Conservation (phyloP, 352 stramenopile species). For the Phytophthora cryptogea region DNA sequence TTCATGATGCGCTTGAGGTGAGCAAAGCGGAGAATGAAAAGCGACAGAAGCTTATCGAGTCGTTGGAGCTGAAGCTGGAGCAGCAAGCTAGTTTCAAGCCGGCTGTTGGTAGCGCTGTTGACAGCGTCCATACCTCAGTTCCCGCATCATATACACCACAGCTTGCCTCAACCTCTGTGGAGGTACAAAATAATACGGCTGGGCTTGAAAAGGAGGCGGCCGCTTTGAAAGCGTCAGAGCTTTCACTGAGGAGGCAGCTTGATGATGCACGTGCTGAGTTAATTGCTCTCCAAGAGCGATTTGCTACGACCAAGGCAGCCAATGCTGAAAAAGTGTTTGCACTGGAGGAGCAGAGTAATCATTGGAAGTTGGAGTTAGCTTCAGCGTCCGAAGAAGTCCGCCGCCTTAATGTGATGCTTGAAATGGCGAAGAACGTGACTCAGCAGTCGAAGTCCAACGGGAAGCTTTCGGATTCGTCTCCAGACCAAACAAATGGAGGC, state of each 20-base stretch:
- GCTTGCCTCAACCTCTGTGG: background rate
- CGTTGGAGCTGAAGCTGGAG: slow-evolving; percentile 33
- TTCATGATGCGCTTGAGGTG: slow-evolving; percentile 20
- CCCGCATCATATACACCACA: background rate
- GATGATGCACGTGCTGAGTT: slow-evolving; percentile 26
- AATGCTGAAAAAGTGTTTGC: slow-evolving; percentile 49
- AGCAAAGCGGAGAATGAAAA: slow-evolving; percentile 35
- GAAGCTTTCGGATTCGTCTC: background rate
- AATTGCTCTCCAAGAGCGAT: slow-evolving; percentile 34
- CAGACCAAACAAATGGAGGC: background rate
- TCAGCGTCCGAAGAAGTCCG: slow-evolving; percentile 23
- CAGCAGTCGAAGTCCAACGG: background rate
- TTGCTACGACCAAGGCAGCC: slow-evolving; percentile 43
- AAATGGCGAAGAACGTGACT: slow-evolving; percentile 3
- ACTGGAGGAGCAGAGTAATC: slow-evolving; percentile 34
- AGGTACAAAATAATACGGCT: slow-evolving; percentile 13
- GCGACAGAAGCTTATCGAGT: slow-evolving; percentile 28
- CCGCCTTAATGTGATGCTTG: slow-evolving; percentile 16
- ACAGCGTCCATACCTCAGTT: background rate
- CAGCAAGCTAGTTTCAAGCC: slow-evolving; percentile 2
- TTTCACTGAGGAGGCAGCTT: slow-evolving; percentile 28
- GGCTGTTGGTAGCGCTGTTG: background rate
- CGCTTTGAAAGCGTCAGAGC: slow-evolving; percentile 24
- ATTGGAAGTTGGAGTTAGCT: slow-evolving; percentile 33
- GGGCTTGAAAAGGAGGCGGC: slow-evolving; percentile 33